Evolutionary conservation across 352 stramenopile genomes (phyloP).

Genomic region (Globisporangium viniferum): DNA sequence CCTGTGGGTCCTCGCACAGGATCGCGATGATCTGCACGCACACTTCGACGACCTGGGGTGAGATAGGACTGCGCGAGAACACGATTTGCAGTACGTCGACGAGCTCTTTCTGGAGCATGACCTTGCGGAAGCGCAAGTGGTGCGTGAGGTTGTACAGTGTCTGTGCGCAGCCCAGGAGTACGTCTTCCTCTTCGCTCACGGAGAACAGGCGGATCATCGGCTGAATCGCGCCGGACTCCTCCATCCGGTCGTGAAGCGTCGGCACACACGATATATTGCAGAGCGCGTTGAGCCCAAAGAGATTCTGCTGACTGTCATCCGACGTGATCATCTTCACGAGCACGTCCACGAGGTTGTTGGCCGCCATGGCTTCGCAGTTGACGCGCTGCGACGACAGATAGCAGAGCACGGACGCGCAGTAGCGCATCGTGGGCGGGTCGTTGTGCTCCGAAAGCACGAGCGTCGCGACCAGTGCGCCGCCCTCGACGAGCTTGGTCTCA

Average conservation of each 20-base stretch:
- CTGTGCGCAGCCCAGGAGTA: constrained; percentile 61
- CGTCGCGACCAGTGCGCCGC: constrained; percentile 58
- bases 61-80: constrained; percentile 30
- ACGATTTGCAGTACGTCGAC: constrained; percentile 42
- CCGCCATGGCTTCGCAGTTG: constrained; percentile 77
- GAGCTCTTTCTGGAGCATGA: constrained; percentile 55
- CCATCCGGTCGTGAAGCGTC: constrained; percentile 66
- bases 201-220: constrained; percentile 56
- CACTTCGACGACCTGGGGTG: constrained; percentile 43
- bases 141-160: constrained; percentile 70
- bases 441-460: constrained; percentile 70
- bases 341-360: constrained; percentile 63
- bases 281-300: constrained; percentile 70
- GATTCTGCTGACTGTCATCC: constrained; percentile 55
- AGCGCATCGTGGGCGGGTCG: constrained; percentile 65
- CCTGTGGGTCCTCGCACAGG: constrained; percentile 56
- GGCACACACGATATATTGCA: constrained; percentile 72
- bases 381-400: constrained; percentile 59
- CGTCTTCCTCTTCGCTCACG: constrained; percentile 36
- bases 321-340: constrained; percentile 54
- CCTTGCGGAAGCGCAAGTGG: constrained; percentile 52
- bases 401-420: constrained; percentile 68
- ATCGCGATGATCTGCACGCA: constrained; percentile 65
- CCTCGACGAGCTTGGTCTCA: constrained; percentile 66
- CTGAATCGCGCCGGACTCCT: constrained; percentile 47